Evolutionary conservation across 2,329 filamentous ascomycete species (phyloP).

Genomic region (Arthrinium phaeospermum): DNA sequence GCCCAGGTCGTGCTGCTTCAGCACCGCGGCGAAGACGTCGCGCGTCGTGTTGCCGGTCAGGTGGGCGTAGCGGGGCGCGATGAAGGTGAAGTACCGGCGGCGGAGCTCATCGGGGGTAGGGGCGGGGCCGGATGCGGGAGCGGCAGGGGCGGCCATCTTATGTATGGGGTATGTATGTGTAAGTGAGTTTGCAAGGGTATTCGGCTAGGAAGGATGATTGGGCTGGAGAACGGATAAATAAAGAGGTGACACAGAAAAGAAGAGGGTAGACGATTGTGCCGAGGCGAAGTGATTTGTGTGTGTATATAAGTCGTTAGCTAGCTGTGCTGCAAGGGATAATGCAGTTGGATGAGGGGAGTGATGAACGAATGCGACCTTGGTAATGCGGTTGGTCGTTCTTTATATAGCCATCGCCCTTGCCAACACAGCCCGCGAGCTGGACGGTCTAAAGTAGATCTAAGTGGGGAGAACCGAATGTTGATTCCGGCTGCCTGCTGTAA

Average conservation of each 20-base stretch:
- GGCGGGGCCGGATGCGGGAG: not conserved
- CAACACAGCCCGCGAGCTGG: not conserved
- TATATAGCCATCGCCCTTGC: not conserved
- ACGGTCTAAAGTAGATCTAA: not conserved
- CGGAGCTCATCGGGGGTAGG: slow-evolving; percentile 19
- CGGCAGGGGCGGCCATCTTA: not conserved
- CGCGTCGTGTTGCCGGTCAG: slow-evolving; percentile 39
- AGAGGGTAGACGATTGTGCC: not conserved
- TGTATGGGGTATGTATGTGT: not conserved
- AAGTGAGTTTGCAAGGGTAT: not conserved
- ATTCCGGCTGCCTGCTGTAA: not conserved
- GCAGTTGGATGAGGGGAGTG: not conserved
- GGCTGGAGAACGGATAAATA: not conserved
- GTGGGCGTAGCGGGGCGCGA: slow-evolving; percentile 34
- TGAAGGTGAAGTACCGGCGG: slow-evolving; percentile 32
- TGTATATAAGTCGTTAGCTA: not conserved
- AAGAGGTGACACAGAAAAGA: not conserved
- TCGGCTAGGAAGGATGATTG: not conserved
- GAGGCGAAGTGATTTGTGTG: not conserved
- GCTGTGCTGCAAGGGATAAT: not conserved
- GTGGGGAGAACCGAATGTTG: not conserved
- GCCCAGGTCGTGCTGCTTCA: slow-evolving; percentile 28
- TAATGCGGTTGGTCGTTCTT: not conserved
- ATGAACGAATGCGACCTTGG: not conserved
- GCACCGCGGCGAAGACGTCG: slow-evolving; percentile 29